Evolutionary conservation across 169 alveolate genomes (phyloP).

Genomic region (Plasmodium vinckei): DNA sequence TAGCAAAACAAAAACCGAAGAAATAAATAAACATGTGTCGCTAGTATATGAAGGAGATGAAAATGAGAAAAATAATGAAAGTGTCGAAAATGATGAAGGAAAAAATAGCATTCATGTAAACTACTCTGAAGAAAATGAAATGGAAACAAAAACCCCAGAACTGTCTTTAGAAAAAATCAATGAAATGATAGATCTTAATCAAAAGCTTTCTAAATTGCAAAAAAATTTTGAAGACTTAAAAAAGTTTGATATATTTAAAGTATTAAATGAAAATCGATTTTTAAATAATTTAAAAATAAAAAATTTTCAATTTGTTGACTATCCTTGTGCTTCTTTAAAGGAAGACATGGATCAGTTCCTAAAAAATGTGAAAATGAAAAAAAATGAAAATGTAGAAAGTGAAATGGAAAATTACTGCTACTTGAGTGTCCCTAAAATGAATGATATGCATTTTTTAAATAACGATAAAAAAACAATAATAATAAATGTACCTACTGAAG

Average conservation of each 20-base stretch:
- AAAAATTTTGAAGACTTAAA: slow-evolving; percentile 56
- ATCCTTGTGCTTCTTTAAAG: slow-evolving; percentile 15
- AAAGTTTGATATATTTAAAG: slow-evolving; percentile 25
- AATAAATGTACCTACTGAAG: slow-evolving; percentile 18
- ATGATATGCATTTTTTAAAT: slow-evolving; percentile 42
- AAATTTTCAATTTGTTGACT: slow-evolving; percentile 24
- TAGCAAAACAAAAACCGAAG: slow-evolving; percentile 26
- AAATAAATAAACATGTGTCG: slow-evolving; percentile 57
- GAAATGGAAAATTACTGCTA: slow-evolving; percentile 18
- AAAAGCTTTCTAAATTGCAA: slow-evolving; percentile 38
- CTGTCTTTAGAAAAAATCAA: slow-evolving; percentile 25
- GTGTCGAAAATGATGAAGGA: background rate
- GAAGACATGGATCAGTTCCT: slow-evolving; percentile 35
- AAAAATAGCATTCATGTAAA: background rate
- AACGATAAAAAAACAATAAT: slow-evolving; percentile 29
- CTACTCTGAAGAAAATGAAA: background rate
- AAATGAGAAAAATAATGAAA: background rate
- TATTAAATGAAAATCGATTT: slow-evolving; percentile 29
- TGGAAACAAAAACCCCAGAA: slow-evolving; percentile 12
- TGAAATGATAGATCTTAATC: slow-evolving; percentile 50
- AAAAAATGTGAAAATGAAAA: slow-evolving; percentile 3
- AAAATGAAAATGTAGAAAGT: background rate
- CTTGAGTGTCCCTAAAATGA: slow-evolving; percentile 37
- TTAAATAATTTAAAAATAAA: slow-evolving; percentile 23
- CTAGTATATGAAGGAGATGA: slow-evolving; percentile 49